These are phyloP conservation scores for Coniochaeta pulveracea DNA, from an alignment of 2,329 filamentous ascomycete species.

Conservation along the genomic window DNA sequence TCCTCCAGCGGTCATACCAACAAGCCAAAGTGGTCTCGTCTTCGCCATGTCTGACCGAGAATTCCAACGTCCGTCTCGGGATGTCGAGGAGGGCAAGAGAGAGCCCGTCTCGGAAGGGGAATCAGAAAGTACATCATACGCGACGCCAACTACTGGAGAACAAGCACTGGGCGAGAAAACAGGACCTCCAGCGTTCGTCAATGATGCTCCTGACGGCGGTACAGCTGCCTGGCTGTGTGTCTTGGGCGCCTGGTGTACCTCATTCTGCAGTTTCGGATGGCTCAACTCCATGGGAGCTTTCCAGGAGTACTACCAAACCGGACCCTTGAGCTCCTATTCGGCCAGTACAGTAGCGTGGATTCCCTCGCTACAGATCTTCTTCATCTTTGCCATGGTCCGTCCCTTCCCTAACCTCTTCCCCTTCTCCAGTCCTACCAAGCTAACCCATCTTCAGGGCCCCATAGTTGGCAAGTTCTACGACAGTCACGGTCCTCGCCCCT, in stretches of 20 bases:
- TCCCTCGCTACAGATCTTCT: conserved; percentile 38
- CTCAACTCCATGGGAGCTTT: conserved; percentile 42
- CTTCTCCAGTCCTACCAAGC: not conserved
- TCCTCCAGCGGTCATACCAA: no score
- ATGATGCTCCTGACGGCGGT: conserved; percentile 16
- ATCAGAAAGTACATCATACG: not conserved
- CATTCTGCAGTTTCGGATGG: conserved; percentile 30
- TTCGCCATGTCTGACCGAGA: no score
- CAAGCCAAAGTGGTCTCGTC: no score
- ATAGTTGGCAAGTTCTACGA: conserved; percentile 52
- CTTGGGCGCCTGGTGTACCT: conserved; percentile 22
- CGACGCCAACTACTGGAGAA: not conserved
- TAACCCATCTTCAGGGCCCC: conserved; percentile 8
- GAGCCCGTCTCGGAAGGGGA: not conserved
- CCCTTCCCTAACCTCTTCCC: conserved; percentile 22
- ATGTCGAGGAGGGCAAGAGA: conserved; percentile 1
- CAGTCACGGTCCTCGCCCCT: conserved; percentile 47
- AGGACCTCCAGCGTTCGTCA: not conserved
- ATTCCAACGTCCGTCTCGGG: no score
- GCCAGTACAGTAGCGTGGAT: conserved; percentile 49
- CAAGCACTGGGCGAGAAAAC: not conserved
- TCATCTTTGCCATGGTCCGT: conserved; percentile 30
- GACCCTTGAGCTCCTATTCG: conserved; percentile 33
- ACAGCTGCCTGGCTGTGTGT: conserved; percentile 22
- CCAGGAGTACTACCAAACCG: conserved; percentile 43